Evolutionary conservation across 2,329 filamentous ascomycete species (phyloP).

Genomic region (Epichloe brachyelytri): DNA sequence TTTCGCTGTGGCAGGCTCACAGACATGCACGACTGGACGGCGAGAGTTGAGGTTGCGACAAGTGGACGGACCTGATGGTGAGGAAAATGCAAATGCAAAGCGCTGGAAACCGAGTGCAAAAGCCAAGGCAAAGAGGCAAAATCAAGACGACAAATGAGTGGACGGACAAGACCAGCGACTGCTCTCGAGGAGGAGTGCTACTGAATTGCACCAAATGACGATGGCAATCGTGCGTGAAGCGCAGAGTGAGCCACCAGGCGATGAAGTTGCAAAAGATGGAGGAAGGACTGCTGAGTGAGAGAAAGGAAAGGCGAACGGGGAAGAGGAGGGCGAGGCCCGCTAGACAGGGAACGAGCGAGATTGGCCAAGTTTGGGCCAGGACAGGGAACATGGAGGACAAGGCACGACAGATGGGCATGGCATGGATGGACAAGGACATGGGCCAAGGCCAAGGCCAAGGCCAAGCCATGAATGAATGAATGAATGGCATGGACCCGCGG

Average conservation of each 20-base stretch:
- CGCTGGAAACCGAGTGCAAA: slow-evolving; percentile 4
- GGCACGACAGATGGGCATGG: slow-evolving; percentile 1
- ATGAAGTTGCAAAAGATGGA: slow-evolving; percentile 5
- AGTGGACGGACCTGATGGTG: slow-evolving; percentile 1
- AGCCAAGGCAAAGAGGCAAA: slow-evolving; percentile 16
- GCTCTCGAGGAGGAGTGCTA: slow-evolving; percentile 33
- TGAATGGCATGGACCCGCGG: neutral
- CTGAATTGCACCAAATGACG: slow-evolving; percentile 40
- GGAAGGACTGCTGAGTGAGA: slow-evolving; percentile 5
- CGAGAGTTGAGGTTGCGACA: neutral
- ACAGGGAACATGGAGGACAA: neutral
- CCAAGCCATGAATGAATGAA: too few species aligned
- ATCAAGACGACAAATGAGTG: slow-evolving; percentile 33
- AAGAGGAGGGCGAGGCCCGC: slow-evolving; percentile 4
- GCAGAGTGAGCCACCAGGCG: slow-evolving; percentile 2
- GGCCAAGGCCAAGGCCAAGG: neutral
- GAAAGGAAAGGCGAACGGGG: slow-evolving; percentile 7
- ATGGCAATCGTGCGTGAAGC: slow-evolving; percentile 5
- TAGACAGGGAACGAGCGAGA: slow-evolving; percentile 6
- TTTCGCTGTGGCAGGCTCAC: neutral
- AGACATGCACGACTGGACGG: neutral
- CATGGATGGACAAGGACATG: neutral
- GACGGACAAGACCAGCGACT: slow-evolving; percentile 48
- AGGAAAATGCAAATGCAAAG: slow-evolving; percentile 6
- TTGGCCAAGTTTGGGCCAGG: slow-evolving; percentile 1